Conservation (phyloP, 495 filamentous ascomycete species). For the Aspergillus olivimuriae region DNA sequence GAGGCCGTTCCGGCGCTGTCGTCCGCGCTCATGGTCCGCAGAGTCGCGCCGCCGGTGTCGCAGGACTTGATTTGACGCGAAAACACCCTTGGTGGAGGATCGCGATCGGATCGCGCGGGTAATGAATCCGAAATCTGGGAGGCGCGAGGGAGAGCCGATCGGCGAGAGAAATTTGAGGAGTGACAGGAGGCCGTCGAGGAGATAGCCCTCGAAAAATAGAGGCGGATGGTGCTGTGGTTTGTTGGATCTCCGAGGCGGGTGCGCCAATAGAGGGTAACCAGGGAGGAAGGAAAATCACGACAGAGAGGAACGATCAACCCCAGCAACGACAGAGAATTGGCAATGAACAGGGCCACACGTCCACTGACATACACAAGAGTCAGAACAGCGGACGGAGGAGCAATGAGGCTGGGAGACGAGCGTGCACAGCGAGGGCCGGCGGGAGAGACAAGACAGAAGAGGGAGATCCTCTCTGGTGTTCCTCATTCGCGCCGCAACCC, state of each 20-base stretch:
- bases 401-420: slow-evolving; percentile 1
- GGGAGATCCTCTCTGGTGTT: slow-evolving; percentile 11
- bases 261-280: slow-evolving; percentile 28
- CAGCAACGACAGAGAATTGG: slow-evolving; percentile 15
- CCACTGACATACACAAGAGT: too few species aligned
- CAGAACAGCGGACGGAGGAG: not conserved
- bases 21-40: slow-evolving; percentile 38
- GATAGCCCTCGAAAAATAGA: not conserved
- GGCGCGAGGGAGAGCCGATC: not conserved
- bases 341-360: not conserved
- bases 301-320: slow-evolving; percentile 2
- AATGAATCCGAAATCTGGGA: not conserved
- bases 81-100: not conserved
- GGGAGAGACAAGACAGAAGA: slow-evolving; percentile 13
- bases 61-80: slow-evolving; percentile 23
- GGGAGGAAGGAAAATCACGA: slow-evolving; percentile 14
- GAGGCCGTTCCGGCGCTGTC: slow-evolving; percentile 29
- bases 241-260: slow-evolving; percentile 22
- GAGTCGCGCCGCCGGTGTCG: slow-evolving; percentile 22
- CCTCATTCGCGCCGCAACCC: slow-evolving; percentile 32
- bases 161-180: not conserved
- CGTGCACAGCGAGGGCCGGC: slow-evolving; percentile 3
- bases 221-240: slow-evolving; percentile 6
- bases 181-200: not conserved
- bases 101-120: not conserved